Evolutionary conservation across 805 yeast species (phyloP).

Genomic region (Candida berthetii): DNA sequence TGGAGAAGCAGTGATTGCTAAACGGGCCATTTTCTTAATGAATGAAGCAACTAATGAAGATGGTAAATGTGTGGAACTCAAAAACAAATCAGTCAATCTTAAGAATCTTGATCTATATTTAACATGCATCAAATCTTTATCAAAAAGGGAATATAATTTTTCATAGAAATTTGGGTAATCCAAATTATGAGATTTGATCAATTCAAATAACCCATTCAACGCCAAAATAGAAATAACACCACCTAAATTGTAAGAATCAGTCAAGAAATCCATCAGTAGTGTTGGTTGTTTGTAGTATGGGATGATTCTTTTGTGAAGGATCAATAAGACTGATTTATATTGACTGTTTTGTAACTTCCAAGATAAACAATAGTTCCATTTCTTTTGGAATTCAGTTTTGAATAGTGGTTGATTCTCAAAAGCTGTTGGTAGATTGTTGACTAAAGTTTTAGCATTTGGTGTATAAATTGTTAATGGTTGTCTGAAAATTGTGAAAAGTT

Average conservation of each 20-base stretch:
- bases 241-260: conserved; percentile 69
- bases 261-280: conserved; percentile 85
- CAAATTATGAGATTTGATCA: conserved; percentile 75
- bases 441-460: conserved; percentile 31
- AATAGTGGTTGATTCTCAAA: conserved; percentile 37
- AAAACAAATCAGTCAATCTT: conserved; percentile 78
- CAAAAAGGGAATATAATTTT: conserved; percentile 76
- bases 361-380: conserved; percentile 54
- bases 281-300: conserved; percentile 80
- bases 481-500: conserved; percentile 31
- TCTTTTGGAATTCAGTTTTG: conserved; percentile 61
- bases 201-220: conserved; percentile 78
- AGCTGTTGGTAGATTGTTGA: conserved; percentile 40
- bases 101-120: conserved; percentile 82
- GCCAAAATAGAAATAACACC: conserved; percentile 70
- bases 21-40: conserved; percentile 73
- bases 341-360: conserved; percentile 42
- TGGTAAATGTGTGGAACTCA: conserved; percentile 83
- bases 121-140: conserved; percentile 69
- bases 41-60: conserved; percentile 82
- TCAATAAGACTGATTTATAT: conserved; percentile 60
- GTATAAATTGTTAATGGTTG: conserved; percentile 25
- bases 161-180: conserved; percentile 89
- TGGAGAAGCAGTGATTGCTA: conserved; percentile 75
- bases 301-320: conserved; percentile 78